phyloP scores from a whole-genome alignment of 1,284 basidiomycete genomes.

The Trichosporon inkin region DNA sequence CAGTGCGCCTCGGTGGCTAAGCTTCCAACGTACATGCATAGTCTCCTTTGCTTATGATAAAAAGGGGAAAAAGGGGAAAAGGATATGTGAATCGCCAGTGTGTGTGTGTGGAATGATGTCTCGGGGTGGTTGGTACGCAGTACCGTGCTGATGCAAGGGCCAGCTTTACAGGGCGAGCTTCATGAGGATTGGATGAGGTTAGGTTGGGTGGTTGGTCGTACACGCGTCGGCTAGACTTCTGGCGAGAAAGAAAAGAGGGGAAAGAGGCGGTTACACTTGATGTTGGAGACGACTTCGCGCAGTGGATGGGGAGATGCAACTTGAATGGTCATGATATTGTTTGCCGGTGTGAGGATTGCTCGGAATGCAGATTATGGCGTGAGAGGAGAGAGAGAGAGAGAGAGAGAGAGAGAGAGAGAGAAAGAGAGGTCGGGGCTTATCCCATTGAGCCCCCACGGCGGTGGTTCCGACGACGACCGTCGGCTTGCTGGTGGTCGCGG shows the following conservation, averaged over 20 bases:
- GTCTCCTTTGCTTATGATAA: slow-evolving; percentile 5
- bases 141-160: no score
- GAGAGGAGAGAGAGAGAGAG: not conserved
- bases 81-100: no score
- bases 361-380: not conserved
- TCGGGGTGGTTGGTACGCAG: no score
- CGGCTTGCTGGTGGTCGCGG: not conserved
- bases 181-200: not conserved
- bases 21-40: slow-evolving; percentile 8
- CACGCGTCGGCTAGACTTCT: not conserved
- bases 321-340: not conserved
- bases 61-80: not conserved
- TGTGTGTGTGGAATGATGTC: no score
- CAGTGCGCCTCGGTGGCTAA: not conserved
- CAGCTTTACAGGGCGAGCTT: no score
- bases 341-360: not conserved
- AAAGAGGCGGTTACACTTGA: not conserved
- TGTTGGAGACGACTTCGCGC: not conserved
- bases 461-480: slow-evolving; percentile 7
- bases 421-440: not conserved
- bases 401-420: not conserved
- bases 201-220: not conserved
- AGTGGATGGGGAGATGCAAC: not conserved
- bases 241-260: not conserved
- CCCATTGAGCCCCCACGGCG: slow-evolving; percentile 12